Evolutionary conservation across 2,329 filamentous ascomycete genomes (phyloP).

Genomic region (Botryosphaeria dothidea): DNA sequence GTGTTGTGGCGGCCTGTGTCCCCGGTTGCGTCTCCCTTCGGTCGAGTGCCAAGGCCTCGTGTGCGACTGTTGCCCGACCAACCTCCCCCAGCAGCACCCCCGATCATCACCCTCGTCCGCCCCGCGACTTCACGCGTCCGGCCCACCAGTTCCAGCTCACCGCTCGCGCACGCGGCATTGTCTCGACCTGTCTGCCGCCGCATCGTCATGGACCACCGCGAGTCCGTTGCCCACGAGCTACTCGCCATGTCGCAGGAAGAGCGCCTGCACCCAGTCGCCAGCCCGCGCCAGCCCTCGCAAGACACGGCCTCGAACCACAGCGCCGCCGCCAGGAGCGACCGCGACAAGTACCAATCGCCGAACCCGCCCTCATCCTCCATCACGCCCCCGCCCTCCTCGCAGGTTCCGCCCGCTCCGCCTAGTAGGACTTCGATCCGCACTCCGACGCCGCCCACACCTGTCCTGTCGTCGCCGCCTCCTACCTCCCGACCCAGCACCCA

Average conservation of each 20-base stretch:
- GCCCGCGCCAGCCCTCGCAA: slow-evolving; percentile 8
- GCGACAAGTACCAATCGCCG: slow-evolving; percentile 37
- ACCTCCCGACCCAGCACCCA: slow-evolving; percentile 32
- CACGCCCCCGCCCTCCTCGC: slow-evolving; percentile 65
- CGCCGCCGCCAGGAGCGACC: slow-evolving; percentile 9
- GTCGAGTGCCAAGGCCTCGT: not conserved
- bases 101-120: slow-evolving; percentile 10
- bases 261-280: slow-evolving; percentile 6
- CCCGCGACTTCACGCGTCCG: slow-evolving; percentile 22
- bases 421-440: slow-evolving; percentile 44
- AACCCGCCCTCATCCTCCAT: slow-evolving; percentile 54
- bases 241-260: slow-evolving; percentile 19
- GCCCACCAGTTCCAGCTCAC: slow-evolving; percentile 18
- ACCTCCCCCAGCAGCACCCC: slow-evolving; percentile 18
- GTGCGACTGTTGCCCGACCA: slow-evolving; percentile 14
- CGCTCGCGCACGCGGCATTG: not conserved
- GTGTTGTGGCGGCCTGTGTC: slow-evolving; percentile 6
- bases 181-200: not conserved
- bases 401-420: slow-evolving; percentile 46
- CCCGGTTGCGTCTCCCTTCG: not conserved
- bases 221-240: slow-evolving; percentile 12
- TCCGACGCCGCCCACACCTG: slow-evolving; percentile 53
- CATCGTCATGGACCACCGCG: slow-evolving; percentile 13
- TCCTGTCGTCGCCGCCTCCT: slow-evolving; percentile 52
- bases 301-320: slow-evolving; percentile 9